Base-by-base conservation (phyloP, 1,284 basidiomycete genomes). In the Irpex rosettiformis region DNA sequence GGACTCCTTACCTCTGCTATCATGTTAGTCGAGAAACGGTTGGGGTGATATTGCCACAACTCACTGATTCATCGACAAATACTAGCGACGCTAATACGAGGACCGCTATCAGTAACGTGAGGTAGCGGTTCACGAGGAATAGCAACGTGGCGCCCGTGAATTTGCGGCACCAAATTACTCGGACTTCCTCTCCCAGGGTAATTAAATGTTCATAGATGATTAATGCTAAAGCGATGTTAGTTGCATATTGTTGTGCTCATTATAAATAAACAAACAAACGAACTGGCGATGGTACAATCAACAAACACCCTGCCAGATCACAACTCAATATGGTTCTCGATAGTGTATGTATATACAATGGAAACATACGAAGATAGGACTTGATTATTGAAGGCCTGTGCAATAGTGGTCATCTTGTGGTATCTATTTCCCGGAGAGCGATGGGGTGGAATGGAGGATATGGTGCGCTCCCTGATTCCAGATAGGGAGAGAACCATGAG, bases 51-150 rank as follows among this genome's bases (percentile, higher is more conserved):
- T n/a, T n/a, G n/a, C n/a, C n/a, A n/a, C n/a, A 21, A 47, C 45
- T 47, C 45, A 47, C 45, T 21, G 10, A 10, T 21, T 47, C 18
- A 24, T 47, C 45, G 21, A 16, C 22, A 25, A 21, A 24, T 16
- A 21, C n/a, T 21, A 47, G 22, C 18, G 45, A 21, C 22, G 3
- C 45, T 21, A 47, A 10, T 21, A 47, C 21, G 22, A 47, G 45
- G 8, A 42, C 24, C 16, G 49, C 52, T 33, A 43, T 37, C 13
- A 51, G 22, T 6, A 57, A 18, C 3, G 49, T 57, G 8, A 49
- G 28, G 16, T 64, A 64, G 10, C 63, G 61, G 25, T 64, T 64
- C n/a, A 62, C 25, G 3, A 59, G 4, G 29, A 64, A 64, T 5
- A 64, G 30, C 7, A 59, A 7, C 4, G 59, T 59, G 0, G 53